Base-by-base conservation (phyloP, 2,329 filamentous ascomycete genomes). In the Fusarium brevicatenulatum region DNA sequence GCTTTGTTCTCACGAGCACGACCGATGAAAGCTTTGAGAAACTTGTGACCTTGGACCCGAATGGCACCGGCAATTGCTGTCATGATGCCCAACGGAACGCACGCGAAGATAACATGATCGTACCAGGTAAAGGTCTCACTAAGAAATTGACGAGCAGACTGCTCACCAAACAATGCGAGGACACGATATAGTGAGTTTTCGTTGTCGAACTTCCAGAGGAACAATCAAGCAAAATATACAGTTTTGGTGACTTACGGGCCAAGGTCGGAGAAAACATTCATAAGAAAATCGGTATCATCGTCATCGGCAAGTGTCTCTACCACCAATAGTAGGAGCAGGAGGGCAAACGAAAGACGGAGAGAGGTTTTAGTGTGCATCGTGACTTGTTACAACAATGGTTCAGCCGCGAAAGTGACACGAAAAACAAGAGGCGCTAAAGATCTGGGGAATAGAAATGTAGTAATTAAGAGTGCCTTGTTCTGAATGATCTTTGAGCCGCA, bases 21-120 rank as follows among this genome's bases (percentile, higher is more conserved):
- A 0, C 63, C 36, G 1, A 65, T 63, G 0, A 32, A 34, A 0
- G 57, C 40, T 5, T 12, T 63, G 1, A 46, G 28, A 0, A 54
- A 11, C 1, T 21, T 12, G 9, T 2, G 8, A 0, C 57, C 57
- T 12, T 47, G 12, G 1, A 54, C 10, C 0, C 36, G 23, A 2
- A 65, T 42, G 0, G 63, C 63, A 1, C 63, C 47, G 0, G 63
- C 21, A 0, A 63, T 54, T 8, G 47, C 63, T 1, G 36, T 63
- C 6, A 63, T 47, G 1, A 47, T 65, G 0, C 57, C 57, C 3
- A 65, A 18, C 1, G 40, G 47, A 2, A 63, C 36, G 7, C 34
- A 54, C 2, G 63, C 36, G 15, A 65, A 47, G 3, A 54, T 63
- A 0, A 65, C 2, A 32, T 65, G 47, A 16, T 65, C 36, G 2